phyloP scores from a whole-genome alignment of 139 green algal genomes.

The Pseudopediastrum boryanum region DNA sequence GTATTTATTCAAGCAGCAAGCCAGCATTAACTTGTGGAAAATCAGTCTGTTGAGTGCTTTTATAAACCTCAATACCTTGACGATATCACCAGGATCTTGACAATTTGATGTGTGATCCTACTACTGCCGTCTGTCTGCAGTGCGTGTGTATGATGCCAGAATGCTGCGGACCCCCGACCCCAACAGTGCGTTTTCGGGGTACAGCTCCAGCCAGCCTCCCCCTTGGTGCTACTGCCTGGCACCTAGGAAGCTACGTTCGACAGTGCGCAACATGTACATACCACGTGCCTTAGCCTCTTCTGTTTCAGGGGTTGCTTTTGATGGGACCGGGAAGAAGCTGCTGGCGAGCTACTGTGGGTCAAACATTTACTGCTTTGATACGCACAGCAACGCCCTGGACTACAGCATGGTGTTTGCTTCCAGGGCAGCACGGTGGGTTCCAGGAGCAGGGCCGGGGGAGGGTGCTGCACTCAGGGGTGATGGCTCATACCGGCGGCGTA shows the following conservation, averaged over 20 bases:
- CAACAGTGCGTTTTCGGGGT: background rate
- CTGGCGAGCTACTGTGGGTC: constrained; percentile 19
- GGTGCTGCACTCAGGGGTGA: no score
- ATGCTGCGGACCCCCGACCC: constrained; percentile 18
- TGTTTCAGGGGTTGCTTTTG: background rate
- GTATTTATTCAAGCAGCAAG: no score
- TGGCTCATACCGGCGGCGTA: no score
- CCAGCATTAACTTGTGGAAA: no score
- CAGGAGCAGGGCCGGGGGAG: no score
- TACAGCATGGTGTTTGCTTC: no score
- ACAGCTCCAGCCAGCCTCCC: constrained; percentile 1
- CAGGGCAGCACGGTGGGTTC: no score
- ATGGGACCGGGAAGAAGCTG: constrained; percentile 4
- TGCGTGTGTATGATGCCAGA: constrained; percentile 32
- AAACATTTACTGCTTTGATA: constrained; percentile 11
- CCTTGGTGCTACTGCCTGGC: constrained; percentile 23
- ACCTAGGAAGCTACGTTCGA: background rate
- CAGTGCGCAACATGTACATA: no score
- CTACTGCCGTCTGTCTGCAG: constrained; percentile 7
- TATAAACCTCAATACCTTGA: no score
- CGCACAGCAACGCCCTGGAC: background rate
- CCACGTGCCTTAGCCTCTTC: background rate
- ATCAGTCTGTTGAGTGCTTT: no score
- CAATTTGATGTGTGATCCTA: no score
- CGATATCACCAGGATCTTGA: no score